Evolutionary conservation across 139 green algal genomes (phyloP).

Genomic region (Chlamydomonas sphaeroides): DNA sequence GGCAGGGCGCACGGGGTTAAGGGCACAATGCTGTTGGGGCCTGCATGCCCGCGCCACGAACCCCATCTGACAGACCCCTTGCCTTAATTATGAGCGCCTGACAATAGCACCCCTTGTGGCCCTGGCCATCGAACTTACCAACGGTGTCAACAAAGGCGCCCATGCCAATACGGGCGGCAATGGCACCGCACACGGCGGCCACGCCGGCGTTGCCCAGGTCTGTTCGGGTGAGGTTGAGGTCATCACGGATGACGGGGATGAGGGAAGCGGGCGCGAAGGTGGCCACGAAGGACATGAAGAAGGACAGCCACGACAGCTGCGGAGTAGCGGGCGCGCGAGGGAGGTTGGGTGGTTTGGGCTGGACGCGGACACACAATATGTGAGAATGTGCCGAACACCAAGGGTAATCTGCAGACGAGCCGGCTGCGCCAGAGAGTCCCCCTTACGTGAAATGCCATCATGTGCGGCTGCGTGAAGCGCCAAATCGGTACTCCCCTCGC

Average conservation of each 20-base stretch:
- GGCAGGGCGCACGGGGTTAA: neutral
- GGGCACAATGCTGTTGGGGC: too few relatives aligned
- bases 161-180: constrained; percentile 73
- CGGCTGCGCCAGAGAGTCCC: too few relatives aligned
- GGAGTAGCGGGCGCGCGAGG: too few relatives aligned
- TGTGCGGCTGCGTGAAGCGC: constrained; percentile 42
- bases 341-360: constrained; percentile 21
- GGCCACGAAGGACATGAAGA: constrained; percentile 93
- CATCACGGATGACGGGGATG: constrained; percentile 84
- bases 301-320: constrained; percentile 88
- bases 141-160: constrained; percentile 81
- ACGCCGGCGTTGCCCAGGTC: constrained; percentile 54
- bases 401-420: too few relatives aligned
- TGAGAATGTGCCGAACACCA: too few relatives aligned
- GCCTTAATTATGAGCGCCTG: too few relatives aligned
- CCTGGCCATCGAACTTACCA: constrained; percentile 65
- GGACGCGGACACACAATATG: too few relatives aligned
- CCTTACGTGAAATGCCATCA: constrained; percentile 76
- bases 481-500: constrained; percentile 2
- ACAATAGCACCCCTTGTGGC: too few relatives aligned
- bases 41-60: too few relatives aligned
- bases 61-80: too few relatives aligned
- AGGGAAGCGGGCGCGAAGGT: constrained; percentile 89
- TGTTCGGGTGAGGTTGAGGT: constrained; percentile 79
- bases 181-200: constrained; percentile 75